Conservation (phyloP, 495 filamentous ascomycete species). For the Xylaria longipes region DNA sequence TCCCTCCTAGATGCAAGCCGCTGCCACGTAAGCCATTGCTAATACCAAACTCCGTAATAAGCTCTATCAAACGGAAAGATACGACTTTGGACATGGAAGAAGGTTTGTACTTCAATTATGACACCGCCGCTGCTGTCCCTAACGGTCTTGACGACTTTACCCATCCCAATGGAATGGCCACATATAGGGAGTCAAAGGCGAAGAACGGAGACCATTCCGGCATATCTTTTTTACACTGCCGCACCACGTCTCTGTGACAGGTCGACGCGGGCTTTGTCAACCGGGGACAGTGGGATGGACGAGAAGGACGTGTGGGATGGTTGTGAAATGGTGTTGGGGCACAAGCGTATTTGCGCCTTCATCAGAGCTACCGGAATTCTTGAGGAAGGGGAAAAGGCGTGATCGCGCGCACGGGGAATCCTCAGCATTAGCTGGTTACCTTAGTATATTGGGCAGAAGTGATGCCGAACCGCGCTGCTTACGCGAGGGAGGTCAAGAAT, state of each 20-base stretch:
- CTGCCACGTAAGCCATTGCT: constrained; percentile 15
- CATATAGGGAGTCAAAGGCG: background rate
- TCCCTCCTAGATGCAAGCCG: background rate
- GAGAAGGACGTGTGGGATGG: background rate
- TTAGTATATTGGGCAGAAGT: background rate
- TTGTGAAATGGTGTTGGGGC: background rate
- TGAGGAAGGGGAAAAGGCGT: constrained; percentile 24
- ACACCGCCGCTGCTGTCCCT: background rate
- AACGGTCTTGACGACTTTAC: too few species aligned
- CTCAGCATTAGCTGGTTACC: background rate
- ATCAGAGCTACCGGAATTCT: constrained; percentile 26
- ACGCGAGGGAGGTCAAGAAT: constrained; percentile 3
- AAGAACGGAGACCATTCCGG: background rate
- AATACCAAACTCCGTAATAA: background rate
- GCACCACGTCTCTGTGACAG: constrained; percentile 16
- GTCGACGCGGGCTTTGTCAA: constrained; percentile 6
- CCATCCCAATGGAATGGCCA: background rate
- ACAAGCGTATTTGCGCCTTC: background rate
- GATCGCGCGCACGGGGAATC: background rate
- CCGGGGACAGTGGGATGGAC: background rate
- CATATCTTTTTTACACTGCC: constrained; percentile 25
- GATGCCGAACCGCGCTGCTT: background rate
- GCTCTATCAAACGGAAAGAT: background rate
- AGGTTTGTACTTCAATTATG: background rate
- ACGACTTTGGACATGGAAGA: constrained; percentile 22